Evolutionary conservation across 2,329 filamentous ascomycete genomes (phyloP).

Genomic region (Fusarium euwallaceae): DNA sequence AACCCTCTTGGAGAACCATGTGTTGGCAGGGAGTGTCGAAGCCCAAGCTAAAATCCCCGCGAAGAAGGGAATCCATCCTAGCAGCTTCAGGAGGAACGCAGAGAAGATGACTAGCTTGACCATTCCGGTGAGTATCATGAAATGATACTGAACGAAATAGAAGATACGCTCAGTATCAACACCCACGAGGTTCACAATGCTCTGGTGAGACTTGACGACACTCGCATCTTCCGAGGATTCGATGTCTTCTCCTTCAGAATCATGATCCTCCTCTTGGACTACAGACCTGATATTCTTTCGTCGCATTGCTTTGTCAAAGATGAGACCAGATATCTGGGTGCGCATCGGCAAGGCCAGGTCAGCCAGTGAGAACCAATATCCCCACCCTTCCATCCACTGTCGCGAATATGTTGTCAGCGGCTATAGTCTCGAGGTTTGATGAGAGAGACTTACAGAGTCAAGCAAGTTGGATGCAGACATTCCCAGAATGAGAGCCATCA

Average conservation of each 20-base stretch:
- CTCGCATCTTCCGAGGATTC: slow-evolving; percentile 54
- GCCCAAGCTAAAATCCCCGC: slow-evolving; percentile 74
- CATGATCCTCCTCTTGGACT: slow-evolving; percentile 57
- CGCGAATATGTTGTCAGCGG: not conserved
- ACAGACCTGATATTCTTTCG: slow-evolving; percentile 80
- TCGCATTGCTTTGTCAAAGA: slow-evolving; percentile 81
- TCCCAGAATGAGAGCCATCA: slow-evolving; percentile 76
- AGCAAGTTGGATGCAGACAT: slow-evolving; percentile 71
- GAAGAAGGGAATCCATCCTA: slow-evolving; percentile 77
- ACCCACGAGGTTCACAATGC: slow-evolving; percentile 80
- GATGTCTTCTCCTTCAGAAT: slow-evolving; percentile 58
- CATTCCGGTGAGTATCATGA: slow-evolving; percentile 71
- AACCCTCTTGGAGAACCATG: slow-evolving; percentile 74
- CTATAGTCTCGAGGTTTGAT: not conserved
- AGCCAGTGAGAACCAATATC: slow-evolving; percentile 75
- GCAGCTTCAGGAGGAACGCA: slow-evolving; percentile 72
- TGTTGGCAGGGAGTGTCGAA: slow-evolving; percentile 75
- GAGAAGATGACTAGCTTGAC: slow-evolving; percentile 75
- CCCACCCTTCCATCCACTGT: slow-evolving; percentile 71
- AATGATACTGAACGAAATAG: slow-evolving; percentile 76
- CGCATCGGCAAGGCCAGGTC: slow-evolving; percentile 75
- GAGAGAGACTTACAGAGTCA: slow-evolving; percentile 52
- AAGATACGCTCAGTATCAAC: slow-evolving; percentile 78
- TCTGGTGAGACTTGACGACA: slow-evolving; percentile 67
- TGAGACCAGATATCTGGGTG: slow-evolving; percentile 75